phyloP scores from a whole-genome alignment of 257 asterid genomes.

The Verbena officinalis region DNA sequence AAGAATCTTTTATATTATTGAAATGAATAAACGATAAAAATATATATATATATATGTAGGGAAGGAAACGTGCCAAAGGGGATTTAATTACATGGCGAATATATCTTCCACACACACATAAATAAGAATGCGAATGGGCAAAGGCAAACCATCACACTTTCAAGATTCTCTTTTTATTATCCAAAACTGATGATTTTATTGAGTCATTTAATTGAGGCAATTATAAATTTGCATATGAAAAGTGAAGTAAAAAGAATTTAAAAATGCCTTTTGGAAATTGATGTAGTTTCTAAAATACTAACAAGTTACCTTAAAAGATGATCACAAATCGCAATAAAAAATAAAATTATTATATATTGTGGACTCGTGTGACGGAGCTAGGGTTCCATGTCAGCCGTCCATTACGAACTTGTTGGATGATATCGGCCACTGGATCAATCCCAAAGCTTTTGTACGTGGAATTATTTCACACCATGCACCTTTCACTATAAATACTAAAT shows the following conservation, averaged over 20 bases:
- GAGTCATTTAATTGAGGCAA: too few relatives aligned
- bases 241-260: too few relatives aligned
- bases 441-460: conserved; percentile 25
- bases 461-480: conserved; percentile 9
- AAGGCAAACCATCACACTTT: not conserved
- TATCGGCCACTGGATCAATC: not conserved
- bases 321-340: too few relatives aligned
- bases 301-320: too few relatives aligned
- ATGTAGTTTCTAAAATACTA: too few relatives aligned
- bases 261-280: too few relatives aligned
- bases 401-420: not conserved
- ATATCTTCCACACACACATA: conserved; percentile 32
- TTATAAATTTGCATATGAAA: too few relatives aligned
- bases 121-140: conserved; percentile 25
- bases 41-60: conserved; percentile 19
- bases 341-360: too few relatives aligned
- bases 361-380: not conserved
- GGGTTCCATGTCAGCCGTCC: conserved; percentile 18
- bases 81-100: conserved; percentile 32
- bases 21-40: not conserved
- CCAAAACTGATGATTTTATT: too few relatives aligned
- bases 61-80: conserved; percentile 43
- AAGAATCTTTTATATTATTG: not conserved
- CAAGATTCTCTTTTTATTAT: conserved; percentile 25
- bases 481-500: conserved; percentile 10